These are phyloP conservation scores for Pestalotiopsis sp. DNA, from an alignment of 2,329 filamentous ascomycete genomes.

Conservation along the genomic window DNA sequence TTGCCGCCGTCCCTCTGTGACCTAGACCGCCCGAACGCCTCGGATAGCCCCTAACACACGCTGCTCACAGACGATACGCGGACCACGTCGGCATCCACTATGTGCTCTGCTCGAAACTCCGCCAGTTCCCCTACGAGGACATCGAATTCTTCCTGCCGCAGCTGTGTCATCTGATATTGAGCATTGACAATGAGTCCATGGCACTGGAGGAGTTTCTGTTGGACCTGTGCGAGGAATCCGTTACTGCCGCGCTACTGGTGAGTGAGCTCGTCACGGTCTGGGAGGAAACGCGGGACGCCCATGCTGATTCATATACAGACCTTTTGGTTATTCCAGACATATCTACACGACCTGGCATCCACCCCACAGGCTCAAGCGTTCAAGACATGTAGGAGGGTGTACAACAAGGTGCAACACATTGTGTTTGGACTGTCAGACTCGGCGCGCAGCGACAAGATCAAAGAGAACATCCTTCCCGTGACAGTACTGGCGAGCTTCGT, in stretches of 20 bases:
- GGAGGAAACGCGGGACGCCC: slow-evolving; percentile 18
- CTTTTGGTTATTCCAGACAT: slow-evolving; percentile 89
- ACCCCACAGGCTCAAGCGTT: slow-evolving; percentile 78
- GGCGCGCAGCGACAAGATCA: slow-evolving; percentile 72
- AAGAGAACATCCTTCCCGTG: slow-evolving; percentile 79
- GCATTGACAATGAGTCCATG: slow-evolving; percentile 90
- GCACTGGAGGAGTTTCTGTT: slow-evolving; percentile 85
- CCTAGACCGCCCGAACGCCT: background rate
- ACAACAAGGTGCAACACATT: slow-evolving; percentile 87
- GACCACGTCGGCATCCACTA: slow-evolving; percentile 90
- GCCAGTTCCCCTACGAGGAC: slow-evolving; percentile 87
- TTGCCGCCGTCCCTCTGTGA: slow-evolving; percentile 28
- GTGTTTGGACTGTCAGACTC: slow-evolving; percentile 79
- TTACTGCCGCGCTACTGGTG: slow-evolving; percentile 81
- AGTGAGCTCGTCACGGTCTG: slow-evolving; percentile 52
- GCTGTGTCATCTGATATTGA: slow-evolving; percentile 86
- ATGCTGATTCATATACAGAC: slow-evolving; percentile 57
- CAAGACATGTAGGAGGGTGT: slow-evolving; percentile 80
- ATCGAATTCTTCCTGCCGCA: slow-evolving; percentile 92
- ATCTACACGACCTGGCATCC: slow-evolving; percentile 77
- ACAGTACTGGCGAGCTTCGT: slow-evolving; percentile 82
- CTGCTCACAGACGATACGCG: slow-evolving; percentile 72
- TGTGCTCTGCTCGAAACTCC: slow-evolving; percentile 85
- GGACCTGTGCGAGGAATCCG: slow-evolving; percentile 85
- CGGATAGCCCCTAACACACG: background rate